These are phyloP conservation scores for Blakeslea trispora DNA, from an alignment of 371 early-diverging fungal genomes.

Conservation along the genomic window DNA sequence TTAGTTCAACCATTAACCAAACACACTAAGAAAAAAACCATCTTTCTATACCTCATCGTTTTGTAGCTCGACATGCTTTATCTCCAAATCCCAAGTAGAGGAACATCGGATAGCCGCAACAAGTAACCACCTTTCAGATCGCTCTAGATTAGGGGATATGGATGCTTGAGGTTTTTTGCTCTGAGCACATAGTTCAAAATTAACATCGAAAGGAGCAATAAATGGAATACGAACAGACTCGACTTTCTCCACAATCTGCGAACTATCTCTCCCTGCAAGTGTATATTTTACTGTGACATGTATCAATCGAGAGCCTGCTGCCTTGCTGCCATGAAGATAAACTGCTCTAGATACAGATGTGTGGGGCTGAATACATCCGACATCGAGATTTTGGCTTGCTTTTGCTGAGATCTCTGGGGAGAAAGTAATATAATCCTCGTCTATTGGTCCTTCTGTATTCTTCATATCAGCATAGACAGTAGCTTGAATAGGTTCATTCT, in stretches of 20 bases:
- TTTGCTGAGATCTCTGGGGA: slow-evolving; percentile 15
- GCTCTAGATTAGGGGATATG: slow-evolving; percentile 31
- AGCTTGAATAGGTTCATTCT: slow-evolving; percentile 52
- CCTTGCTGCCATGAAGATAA: slow-evolving; percentile 31
- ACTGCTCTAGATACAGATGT: slow-evolving; percentile 20
- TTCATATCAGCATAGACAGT: slow-evolving; percentile 53
- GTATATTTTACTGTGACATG: slow-evolving; percentile 38
- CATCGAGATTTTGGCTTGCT: slow-evolving; percentile 1
- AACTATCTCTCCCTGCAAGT: slow-evolving; percentile 11
- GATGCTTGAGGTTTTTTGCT: slow-evolving; percentile 27
- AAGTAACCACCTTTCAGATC: slow-evolving; percentile 43
- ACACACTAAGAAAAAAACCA: not conserved
- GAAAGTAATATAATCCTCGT: slow-evolving; percentile 30
- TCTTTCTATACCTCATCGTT: slow-evolving; percentile 29
- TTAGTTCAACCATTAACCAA: not conserved
- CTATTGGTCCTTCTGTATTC: slow-evolving; percentile 38
- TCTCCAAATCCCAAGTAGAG: slow-evolving; percentile 52
- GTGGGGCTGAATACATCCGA: slow-evolving; percentile 35
- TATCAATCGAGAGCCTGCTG: slow-evolving; percentile 36
- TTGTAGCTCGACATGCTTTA: slow-evolving; percentile 37
- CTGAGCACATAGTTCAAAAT: slow-evolving; percentile 41
- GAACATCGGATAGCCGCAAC: slow-evolving; percentile 44
- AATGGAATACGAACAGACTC: slow-evolving; percentile 55
- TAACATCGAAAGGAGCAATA: slow-evolving; percentile 48
- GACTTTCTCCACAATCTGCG: slow-evolving; percentile 41